Evolutionary conservation across 2,329 filamentous ascomycete species (phyloP).

Genomic region (Colletotrichum godetiae): DNA sequence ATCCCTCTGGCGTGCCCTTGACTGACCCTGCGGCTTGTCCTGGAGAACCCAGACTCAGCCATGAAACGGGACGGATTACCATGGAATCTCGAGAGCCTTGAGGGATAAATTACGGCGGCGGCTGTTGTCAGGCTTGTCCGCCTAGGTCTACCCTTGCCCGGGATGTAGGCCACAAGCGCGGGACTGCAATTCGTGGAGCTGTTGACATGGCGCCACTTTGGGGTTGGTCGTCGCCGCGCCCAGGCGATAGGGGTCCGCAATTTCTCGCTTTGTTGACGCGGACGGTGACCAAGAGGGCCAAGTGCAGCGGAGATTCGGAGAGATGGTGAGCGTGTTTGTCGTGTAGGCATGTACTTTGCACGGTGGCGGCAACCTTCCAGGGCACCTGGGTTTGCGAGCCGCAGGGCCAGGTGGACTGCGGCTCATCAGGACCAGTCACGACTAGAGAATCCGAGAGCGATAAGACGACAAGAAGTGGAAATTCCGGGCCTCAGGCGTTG

Average conservation of each 20-base stretch:
- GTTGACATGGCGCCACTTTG: constrained; percentile 24
- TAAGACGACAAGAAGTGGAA: constrained; percentile 10
- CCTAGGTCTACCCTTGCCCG: not conserved
- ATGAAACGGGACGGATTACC: constrained; percentile 34
- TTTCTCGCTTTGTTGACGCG: constrained; percentile 28
- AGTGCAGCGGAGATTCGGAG: constrained; percentile 29
- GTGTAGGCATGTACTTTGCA: not conserved
- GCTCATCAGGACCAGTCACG: not conserved
- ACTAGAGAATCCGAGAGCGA: not conserved
- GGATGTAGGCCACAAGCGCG: constrained; percentile 16
- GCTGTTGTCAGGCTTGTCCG: constrained; percentile 22
- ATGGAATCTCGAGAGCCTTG: not conserved
- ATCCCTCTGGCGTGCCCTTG: constrained; percentile 13
- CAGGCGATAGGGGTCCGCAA: constrained; percentile 4
- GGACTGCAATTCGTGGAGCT: constrained; percentile 18
- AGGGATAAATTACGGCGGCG: constrained; percentile 30
- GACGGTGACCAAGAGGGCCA: constrained; percentile 27
- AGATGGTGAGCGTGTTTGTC: constrained; percentile 3
- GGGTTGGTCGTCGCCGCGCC: constrained; percentile 10
- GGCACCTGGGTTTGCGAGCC: not conserved
- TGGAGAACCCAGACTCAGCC: constrained; percentile 21
- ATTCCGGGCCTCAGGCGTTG: not conserved
- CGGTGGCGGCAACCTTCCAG: not conserved
- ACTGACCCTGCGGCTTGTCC: not conserved
- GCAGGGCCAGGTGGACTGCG: not conserved